Base-by-base conservation (phyloP, 768 basidiomycete species). In the Boletellus ananiceps region DNA sequence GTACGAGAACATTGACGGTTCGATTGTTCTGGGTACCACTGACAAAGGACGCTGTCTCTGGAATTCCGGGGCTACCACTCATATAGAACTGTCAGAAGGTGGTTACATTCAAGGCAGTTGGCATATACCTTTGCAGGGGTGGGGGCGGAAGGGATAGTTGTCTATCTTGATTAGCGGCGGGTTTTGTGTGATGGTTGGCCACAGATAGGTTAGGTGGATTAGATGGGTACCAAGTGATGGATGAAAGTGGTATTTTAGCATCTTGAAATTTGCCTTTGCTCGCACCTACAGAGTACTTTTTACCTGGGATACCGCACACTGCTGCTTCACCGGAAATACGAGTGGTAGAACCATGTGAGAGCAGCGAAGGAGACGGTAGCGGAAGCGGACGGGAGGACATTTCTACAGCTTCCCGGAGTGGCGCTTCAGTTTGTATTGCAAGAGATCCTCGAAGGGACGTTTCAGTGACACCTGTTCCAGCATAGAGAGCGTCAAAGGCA, bases 401-500 rank as follows among this genome's bases (percentile, higher is more conserved):
- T 18, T 21, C 37, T 8, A 23, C 16, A 19, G 29, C n/a, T 32
- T 40, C 41, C n/a, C 37, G 39, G 9, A 40, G 7, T 15, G 25
- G 19, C 15, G 12, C 13, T 23, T 52, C 41, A 7, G n/a, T 7
- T 5, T 8, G 32, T 2, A 25, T 29, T 15, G 35, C n/a, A 3
- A 13, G 29, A 25, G 27, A 47, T 36, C 25, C 43, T 35, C 40
- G 36, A 12, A 23, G 0, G 4, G n/a, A 16, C 32, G 16, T 25
- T 32, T 35, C 34, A 18, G 46, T 9, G 16, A 11, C 23, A 39
- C 35, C 31, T 15, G 35, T 33, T 11, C 32, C 32, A 32, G 19
- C 8, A 0, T 52, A 39, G 21, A 59, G 31, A 35, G 61, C 62
- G 18, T 55, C 53, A 23, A 67, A 64, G 5, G 59, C 52, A 27